A percentile compares a stretch with the other conserved stretches of the same genome.
Conservation (phyloP, 2,329 filamentous ascomycete genomes). For the Ceratocystis lukuohia region DNA sequence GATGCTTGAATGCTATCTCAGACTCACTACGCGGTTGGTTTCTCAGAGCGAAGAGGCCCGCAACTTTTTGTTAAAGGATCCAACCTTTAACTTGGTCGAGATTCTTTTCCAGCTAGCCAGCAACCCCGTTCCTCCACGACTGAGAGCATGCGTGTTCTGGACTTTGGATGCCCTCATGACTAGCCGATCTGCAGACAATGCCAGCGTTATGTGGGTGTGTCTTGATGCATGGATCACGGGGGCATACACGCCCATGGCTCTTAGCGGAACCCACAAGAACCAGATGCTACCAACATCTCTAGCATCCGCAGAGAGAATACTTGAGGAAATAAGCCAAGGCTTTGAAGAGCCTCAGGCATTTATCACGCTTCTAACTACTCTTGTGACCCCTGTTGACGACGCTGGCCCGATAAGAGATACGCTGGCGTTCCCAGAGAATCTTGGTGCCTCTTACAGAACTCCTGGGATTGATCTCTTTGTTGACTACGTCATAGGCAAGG, state of each 20-base stretch:
- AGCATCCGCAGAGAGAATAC: slow-evolving; percentile 46
- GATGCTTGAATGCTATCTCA: slow-evolving; percentile 90
- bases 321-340: slow-evolving; percentile 59
- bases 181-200: slow-evolving; percentile 54
- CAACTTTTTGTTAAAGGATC: slow-evolving; percentile 54
- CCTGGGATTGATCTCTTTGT: slow-evolving; percentile 86
- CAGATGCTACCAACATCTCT: slow-evolving; percentile 16
- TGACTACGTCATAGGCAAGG: slow-evolving; percentile 73
- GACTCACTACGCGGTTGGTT: slow-evolving; percentile 71
- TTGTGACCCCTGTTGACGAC: slow-evolving; percentile 53
- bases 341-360: slow-evolving; percentile 83
- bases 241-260: slow-evolving; percentile 30
- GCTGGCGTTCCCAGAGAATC: slow-evolving; percentile 73
- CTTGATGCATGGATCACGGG: slow-evolving; percentile 71
- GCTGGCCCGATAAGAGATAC: slow-evolving; percentile 54
- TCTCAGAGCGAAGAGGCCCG: slow-evolving; percentile 60
- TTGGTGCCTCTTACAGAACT: slow-evolving; percentile 61
- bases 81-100: slow-evolving; percentile 54
- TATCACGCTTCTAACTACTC: slow-evolving; percentile 57
- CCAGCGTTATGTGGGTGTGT: slow-evolving; percentile 62
- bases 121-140: slow-evolving; percentile 58
- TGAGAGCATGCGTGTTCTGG: slow-evolving; percentile 74
- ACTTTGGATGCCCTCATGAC: slow-evolving; percentile 63
- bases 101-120: slow-evolving; percentile 68
- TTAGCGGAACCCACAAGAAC: slow-evolving; percentile 21